Evolutionary conservation across 2,329 filamentous ascomycete genomes (phyloP).

Genomic region (Fusarium pininemorale): DNA sequence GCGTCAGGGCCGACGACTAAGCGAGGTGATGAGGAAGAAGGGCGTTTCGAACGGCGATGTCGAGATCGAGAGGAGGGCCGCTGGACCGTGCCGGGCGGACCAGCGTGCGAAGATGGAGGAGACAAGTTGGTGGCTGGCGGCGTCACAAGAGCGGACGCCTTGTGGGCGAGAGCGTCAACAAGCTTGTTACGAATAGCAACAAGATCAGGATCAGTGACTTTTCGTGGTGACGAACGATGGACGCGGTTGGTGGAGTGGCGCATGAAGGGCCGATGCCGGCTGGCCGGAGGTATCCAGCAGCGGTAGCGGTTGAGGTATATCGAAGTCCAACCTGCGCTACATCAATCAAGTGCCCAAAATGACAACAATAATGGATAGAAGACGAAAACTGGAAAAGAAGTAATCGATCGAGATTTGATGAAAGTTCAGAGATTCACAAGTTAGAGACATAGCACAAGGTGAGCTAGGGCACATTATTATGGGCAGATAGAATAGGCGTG

Average conservation of each 20-base stretch:
- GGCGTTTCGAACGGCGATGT: neutral
- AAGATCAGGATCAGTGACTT: constrained; percentile 29
- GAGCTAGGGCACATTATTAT: constrained; percentile 29
- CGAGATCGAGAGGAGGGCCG: constrained; percentile 6
- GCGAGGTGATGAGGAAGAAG: constrained; percentile 40
- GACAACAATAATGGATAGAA: neutral
- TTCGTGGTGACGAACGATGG: constrained; percentile 12
- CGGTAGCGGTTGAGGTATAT: neutral
- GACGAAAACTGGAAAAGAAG: neutral
- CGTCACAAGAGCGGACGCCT: constrained; percentile 28
- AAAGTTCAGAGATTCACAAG: constrained; percentile 10
- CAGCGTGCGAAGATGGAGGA: constrained; percentile 10
- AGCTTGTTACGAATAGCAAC: constrained; percentile 21
- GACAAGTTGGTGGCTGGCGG: constrained; percentile 31
- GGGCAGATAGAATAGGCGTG: constrained; percentile 28
- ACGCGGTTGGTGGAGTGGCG: constrained; percentile 6
- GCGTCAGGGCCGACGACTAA: constrained; percentile 49
- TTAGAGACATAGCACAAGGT: constrained; percentile 16
- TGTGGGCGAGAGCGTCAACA: constrained; percentile 19
- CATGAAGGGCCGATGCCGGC: constrained; percentile 26
- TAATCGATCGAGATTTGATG: constrained; percentile 3
- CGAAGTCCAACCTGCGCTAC: neutral
- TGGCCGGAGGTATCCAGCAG: neutral
- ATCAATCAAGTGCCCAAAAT: constrained; percentile 24
- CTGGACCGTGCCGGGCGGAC: neutral